Conservation (phyloP, 2,329 filamentous ascomycete genomes). For the Beauveria asiatica region DNA sequence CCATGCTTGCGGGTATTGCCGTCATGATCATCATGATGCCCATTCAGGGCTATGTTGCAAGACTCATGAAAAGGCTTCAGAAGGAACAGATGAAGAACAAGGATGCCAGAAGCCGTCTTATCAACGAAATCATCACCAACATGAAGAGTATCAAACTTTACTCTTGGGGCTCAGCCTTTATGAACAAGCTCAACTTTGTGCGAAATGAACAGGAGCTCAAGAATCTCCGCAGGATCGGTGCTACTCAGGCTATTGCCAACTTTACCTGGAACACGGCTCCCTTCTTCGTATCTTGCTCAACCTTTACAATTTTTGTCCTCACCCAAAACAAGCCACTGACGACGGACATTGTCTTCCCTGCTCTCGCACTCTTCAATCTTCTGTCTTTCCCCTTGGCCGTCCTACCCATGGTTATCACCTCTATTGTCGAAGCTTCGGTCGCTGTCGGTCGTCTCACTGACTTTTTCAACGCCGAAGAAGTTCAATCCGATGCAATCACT, state of each 20-base stretch:
- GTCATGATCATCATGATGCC: slow-evolving; percentile 98
- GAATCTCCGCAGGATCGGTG: slow-evolving; percentile 92
- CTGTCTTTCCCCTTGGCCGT: slow-evolving; percentile 91
- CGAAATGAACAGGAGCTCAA: slow-evolving; percentile 93
- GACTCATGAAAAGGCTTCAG: slow-evolving; percentile 88
- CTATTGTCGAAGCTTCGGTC: slow-evolving; percentile 92
- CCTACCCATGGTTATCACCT: slow-evolving; percentile 94
- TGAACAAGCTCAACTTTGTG: slow-evolving; percentile 93
- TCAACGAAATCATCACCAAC: slow-evolving; percentile 97
- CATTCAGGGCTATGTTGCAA: slow-evolving; percentile 83
- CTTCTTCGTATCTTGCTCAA: slow-evolving; percentile 94
- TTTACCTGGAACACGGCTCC: slow-evolving; percentile 98
- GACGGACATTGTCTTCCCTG: slow-evolving; percentile 93
- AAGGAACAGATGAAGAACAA: slow-evolving; percentile 99
- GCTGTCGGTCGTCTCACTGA: slow-evolving; percentile 77
- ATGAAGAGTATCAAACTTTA: slow-evolving; percentile 99
- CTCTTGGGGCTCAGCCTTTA: slow-evolving; percentile 94
- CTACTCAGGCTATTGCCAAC: slow-evolving; percentile 86
- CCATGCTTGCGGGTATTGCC: slow-evolving; percentile 90
- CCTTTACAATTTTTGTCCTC: slow-evolving; percentile 88
- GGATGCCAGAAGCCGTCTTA: slow-evolving; percentile 82
- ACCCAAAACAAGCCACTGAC: slow-evolving; percentile 74
- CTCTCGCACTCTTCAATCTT: slow-evolving; percentile 85
- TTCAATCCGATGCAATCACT: slow-evolving; percentile 76
- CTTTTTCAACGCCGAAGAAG: slow-evolving; percentile 80